Evolutionary conservation across 192 early-diverging fungal species (phyloP), one percentile per base, ranked within the genome.

Genomic region (Thamnidium elegans): DNA sequence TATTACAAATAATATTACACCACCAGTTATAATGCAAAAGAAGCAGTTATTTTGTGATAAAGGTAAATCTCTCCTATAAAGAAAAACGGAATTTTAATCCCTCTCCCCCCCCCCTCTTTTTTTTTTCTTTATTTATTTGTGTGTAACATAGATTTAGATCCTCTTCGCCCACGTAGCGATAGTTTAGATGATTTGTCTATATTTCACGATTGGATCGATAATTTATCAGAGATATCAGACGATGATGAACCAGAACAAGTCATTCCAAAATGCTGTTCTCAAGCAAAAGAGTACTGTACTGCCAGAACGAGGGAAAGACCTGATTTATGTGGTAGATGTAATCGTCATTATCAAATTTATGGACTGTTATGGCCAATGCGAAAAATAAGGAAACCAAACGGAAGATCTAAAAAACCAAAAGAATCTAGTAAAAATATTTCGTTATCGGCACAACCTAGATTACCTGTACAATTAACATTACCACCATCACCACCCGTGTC

Each of bases 261-360:
- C 54, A 50, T 11, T 43, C 58, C 30, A 63, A 39, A 39, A 39
- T 56, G 55, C 19, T 56, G 55, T 39, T 7, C 7, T 17, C 14
- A 56, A 32, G 36, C 36, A 39, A 39, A 10, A 39, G 36, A 39
- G 9, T 56, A 56, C 36, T 9, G 59, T 47, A 44, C 51, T 0
- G 20, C 31, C 4, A 66, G 61, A 19, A 47, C 51, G n/a, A 52
- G 55, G 11, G 56, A 62, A 48, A 26, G 36, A 21, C 55, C 71
- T 20, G 39, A 63, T 26, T 61, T 62, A n/a, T 74, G 72, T 51
- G 56, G 50, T 11, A 32, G 72, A 46, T 74, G 72, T 55, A 59
- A 74, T 19, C 72, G 72, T 11, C 72, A 74, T 65, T 56, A 55
- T 50, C 14, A 17, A 7, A 60, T 74, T 8, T 74, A 65, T 43